These are phyloP conservation scores for Lenwebbia sp. DNA, from an alignment of 345 rosid genomes.

Conservation along the genomic window DNA sequence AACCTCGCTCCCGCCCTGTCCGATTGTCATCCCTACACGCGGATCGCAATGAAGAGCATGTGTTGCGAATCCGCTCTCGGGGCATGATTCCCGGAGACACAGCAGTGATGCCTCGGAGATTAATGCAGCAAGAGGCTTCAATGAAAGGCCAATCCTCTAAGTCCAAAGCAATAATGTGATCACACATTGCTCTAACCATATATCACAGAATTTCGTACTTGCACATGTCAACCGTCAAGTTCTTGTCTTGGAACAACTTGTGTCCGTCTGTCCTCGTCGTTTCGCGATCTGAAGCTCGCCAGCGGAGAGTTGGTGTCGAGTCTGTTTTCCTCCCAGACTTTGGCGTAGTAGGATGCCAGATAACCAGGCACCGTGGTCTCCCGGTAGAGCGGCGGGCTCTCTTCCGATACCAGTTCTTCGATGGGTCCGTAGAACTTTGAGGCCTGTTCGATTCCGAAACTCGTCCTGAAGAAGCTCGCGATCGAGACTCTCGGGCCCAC, in stretches of 20 bases:
- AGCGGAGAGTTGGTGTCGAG: background rate
- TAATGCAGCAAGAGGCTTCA: background rate
- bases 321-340: background rate
- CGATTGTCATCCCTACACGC: background rate
- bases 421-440: conserved; percentile 20
- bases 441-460: background rate
- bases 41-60: background rate
- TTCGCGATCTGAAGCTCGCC: background rate
- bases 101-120: background rate
- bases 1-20: background rate
- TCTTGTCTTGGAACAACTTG: background rate
- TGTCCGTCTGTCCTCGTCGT: background rate
- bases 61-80: background rate
- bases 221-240: background rate
- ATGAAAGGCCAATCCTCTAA: background rate
- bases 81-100: background rate
- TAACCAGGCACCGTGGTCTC: conserved; percentile 19
- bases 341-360: conserved; percentile 8
- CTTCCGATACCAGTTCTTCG: conserved; percentile 19
- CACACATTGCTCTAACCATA: background rate
- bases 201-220: background rate
- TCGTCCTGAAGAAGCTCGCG: background rate
- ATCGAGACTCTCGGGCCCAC: background rate
- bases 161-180: background rate
- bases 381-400: conserved; percentile 20